A percentile compares a stretch with the other conserved stretches of the same genome.
Evolutionary conservation across 257 asterid species (phyloP).

Genomic region (Leonotis leonurus): DNA sequence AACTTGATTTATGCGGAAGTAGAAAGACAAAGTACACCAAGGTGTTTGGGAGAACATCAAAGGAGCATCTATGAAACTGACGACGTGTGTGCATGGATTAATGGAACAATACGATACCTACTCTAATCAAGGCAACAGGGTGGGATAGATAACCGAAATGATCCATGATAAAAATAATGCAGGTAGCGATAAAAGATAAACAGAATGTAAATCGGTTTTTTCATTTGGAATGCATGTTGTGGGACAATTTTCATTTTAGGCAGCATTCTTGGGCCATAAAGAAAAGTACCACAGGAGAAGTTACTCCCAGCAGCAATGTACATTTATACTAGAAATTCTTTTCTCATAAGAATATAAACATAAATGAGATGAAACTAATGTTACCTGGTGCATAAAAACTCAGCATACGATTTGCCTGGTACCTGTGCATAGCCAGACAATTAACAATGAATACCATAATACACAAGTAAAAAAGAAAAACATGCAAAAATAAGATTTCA

Average conservation of each 20-base stretch:
- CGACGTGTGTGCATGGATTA: neutral
- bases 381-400: conserved; percentile 98
- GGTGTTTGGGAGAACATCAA: neutral
- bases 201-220: neutral
- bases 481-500: no score
- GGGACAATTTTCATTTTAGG: neutral
- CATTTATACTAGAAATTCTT: neutral
- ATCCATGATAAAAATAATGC: neutral
- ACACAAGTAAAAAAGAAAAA: neutral
- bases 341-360: neutral
- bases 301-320: neutral
- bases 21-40: neutral
- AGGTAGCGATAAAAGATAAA: neutral
- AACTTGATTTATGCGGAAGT: neutral
- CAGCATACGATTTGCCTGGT: conserved; percentile 95
- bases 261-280: neutral
- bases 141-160: neutral
- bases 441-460: conserved; percentile 14
- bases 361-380: conserved; percentile 8
- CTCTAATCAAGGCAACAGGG: neutral
- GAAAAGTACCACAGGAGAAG: neutral
- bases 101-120: neutral
- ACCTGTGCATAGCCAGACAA: conserved; percentile 41
- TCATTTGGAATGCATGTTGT: neutral
- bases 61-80: neutral